Conservation (phyloP, 1,284 basidiomycete species). For the Ceratobasidium sp. region DNA sequence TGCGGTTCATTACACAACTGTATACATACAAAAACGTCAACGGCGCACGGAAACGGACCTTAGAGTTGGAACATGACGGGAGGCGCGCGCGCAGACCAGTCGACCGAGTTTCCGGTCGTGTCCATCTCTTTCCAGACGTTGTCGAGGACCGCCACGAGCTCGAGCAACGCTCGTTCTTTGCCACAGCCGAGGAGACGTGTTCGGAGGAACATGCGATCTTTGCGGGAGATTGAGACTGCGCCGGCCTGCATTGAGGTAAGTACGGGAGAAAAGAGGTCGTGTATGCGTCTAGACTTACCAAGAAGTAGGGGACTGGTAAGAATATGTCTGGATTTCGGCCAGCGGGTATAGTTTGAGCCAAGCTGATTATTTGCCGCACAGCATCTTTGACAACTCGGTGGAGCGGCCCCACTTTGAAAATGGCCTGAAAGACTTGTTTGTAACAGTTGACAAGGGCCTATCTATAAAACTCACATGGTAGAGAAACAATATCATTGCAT, state of each 20-base stretch:
- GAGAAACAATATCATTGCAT: slow-evolving; percentile 37
- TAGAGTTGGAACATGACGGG: slow-evolving; percentile 40
- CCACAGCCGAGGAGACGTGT: slow-evolving; percentile 31
- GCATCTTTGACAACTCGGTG: slow-evolving; percentile 36
- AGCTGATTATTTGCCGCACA: slow-evolving; percentile 39
- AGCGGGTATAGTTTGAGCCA: slow-evolving; percentile 39
- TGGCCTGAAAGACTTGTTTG: slow-evolving; percentile 15
- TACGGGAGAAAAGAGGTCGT: not conserved
- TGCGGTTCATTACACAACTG: too few relatives aligned
- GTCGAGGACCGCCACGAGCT: slow-evolving; percentile 30
- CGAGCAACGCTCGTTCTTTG: slow-evolving; percentile 35
- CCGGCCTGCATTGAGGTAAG: slow-evolving; percentile 25
- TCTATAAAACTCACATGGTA: slow-evolving; percentile 26
- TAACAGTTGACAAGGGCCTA: not conserved
- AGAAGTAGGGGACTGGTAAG: slow-evolving; percentile 34
- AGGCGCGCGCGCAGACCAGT: slow-evolving; percentile 39
- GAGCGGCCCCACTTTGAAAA: slow-evolving; percentile 37
- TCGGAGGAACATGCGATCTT: slow-evolving; percentile 38
- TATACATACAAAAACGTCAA: slow-evolving; percentile 25
- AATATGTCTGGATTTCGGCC: slow-evolving; percentile 40
- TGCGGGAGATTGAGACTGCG: slow-evolving; percentile 34
- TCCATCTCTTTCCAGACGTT: slow-evolving; percentile 40
- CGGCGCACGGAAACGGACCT: not conserved
- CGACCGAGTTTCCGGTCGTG: slow-evolving; percentile 36
- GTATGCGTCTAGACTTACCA: not conserved